Base-by-base conservation (phyloP, 495 filamentous ascomycete genomes). In the Penicillium dipodomyicola region DNA sequence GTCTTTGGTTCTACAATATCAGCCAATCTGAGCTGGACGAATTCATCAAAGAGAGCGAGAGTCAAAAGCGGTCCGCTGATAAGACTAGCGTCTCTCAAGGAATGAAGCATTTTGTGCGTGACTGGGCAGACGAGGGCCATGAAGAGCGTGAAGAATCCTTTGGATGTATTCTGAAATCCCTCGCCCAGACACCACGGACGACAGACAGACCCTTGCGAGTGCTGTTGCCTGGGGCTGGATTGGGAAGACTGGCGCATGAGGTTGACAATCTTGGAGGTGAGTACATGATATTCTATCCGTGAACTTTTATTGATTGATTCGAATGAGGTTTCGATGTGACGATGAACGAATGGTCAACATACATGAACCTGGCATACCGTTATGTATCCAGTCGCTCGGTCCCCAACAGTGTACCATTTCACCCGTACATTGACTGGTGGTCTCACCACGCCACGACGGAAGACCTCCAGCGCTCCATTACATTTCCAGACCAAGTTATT, bases 21-120 rank as follows among this genome's bases (percentile, higher is more conserved):
- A 42, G 54, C 10, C 46, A 35, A 33, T 12, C 33, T 2, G 65
- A 67, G 27, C 45, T 67, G 11, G 54, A 67, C 6, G 51, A 54
- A 4, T 67, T 67, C 22, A 56, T 58, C 30, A 19, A 32, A 15
- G 57, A 60, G 14, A 39, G 37, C 7, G 62, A 61, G 22, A 53
- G 44, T 5, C 49, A 62, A 19, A 40, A 52, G 9, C 49, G 51
- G 42, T 37, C 20, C 0, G 49, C 59, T 15, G 65, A 67, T 41
- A 53, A 54, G 7, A 66, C 69, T 29, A 72, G 69, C 32, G 72
- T 79, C 14, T 60, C 69, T 5, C 77, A 77, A 51, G 68, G 68
- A 1, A 62, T 80, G 48, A 77, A 78, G 58, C 76, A 79, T 59
- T 75, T 74, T 59, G 71, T 78, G 39, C 71, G 77, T 17, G 77